These are phyloP conservation scores for Solanum aculeatissimum DNA, from an alignment of 305 asterid species.

Conservation along the genomic window DNA sequence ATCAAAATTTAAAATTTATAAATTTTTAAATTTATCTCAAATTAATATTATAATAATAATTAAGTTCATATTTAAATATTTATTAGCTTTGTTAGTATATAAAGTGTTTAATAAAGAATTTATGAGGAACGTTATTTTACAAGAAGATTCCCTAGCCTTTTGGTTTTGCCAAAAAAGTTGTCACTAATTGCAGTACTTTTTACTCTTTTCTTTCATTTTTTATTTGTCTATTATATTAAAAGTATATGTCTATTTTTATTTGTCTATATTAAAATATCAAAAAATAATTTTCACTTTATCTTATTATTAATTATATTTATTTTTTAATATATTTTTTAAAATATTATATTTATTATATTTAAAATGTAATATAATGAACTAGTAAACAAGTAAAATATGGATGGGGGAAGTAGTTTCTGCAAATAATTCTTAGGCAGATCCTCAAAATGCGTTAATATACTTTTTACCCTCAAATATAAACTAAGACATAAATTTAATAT, in stretches of 20 bases:
- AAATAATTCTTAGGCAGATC: background rate
- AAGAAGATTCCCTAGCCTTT: background rate
- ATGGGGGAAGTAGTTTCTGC: background rate
- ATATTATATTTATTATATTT: background rate
- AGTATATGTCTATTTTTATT: background rate
- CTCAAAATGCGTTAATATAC: background rate
- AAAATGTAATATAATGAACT: background rate
- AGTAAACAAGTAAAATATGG: background rate
- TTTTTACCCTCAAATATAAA: background rate
- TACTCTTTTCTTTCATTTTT: no score
- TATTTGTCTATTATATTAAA: no score
- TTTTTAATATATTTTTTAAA: background rate
- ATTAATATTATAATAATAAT: background rate
- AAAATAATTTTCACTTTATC: background rate
- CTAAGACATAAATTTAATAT: background rate
- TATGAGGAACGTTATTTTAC: background rate
- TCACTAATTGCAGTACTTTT: background rate
- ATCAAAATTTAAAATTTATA: background rate
- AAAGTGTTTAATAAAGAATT: background rate
- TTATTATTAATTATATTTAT: background rate
- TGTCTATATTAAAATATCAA: background rate
- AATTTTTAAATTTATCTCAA: background rate
- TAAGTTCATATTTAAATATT: background rate
- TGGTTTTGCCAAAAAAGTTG: background rate
- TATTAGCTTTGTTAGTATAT: background rate